These are phyloP conservation scores for Blastocystis sp. DNA, from an alignment of 352 stramenopile species.

Conservation along the genomic window DNA sequence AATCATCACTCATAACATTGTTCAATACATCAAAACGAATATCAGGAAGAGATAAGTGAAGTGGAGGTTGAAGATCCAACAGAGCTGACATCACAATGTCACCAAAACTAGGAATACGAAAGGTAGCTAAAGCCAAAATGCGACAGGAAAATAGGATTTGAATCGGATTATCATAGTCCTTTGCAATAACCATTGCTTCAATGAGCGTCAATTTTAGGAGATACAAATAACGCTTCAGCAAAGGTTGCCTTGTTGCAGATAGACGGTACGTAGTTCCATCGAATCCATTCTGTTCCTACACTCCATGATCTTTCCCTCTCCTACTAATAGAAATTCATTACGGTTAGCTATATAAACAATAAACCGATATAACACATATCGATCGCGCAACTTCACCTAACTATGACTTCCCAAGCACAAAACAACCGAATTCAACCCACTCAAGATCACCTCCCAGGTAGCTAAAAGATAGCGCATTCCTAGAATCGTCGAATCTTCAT, in stretches of 20 bases:
- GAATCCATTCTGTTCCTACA: constrained; percentile 43
- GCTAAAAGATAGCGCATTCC: constrained; percentile 29
- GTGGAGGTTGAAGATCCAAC: not conserved
- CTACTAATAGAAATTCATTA: constrained; percentile 41
- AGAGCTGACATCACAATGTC: constrained; percentile 10
- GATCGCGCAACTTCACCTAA: constrained; percentile 4
- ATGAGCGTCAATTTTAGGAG: constrained; percentile 46
- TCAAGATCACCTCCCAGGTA: constrained; percentile 37
- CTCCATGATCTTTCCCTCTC: not conserved
- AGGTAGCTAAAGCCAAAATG: not conserved
- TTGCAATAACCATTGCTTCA: constrained; percentile 14
- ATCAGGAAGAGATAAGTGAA: not conserved
- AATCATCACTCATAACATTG: not conserved
- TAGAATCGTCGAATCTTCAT: constrained; percentile 6
- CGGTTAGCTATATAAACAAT: constrained; percentile 46
- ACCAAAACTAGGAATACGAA: constrained; percentile 10
- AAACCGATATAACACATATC: constrained; percentile 40
- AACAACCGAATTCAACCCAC: not conserved
- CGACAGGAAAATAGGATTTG: constrained; percentile 13
- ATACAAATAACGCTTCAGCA: constrained; percentile 47
- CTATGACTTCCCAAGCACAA: not conserved
- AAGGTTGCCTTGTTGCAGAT: not conserved
- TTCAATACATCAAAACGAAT: constrained; percentile 46
- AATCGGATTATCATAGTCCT: not conserved
- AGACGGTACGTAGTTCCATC: not conserved